These are phyloP conservation scores for Aspergillus awamori DNA, from an alignment of 2,329 filamentous ascomycete species.

Conservation along the genomic window DNA sequence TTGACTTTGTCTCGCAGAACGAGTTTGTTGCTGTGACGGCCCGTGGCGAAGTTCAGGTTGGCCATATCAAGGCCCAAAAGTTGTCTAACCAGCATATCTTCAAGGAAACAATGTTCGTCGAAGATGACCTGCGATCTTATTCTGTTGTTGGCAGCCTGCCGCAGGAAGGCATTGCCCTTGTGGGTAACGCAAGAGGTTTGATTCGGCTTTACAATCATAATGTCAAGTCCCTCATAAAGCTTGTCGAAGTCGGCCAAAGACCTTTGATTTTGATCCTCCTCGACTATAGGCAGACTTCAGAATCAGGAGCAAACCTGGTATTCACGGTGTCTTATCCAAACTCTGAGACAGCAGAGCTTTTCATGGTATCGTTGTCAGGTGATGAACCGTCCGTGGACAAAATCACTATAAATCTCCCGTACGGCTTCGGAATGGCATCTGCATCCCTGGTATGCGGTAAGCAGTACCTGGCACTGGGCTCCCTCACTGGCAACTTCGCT, in stretches of 20 bases:
- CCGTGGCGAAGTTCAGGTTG: conserved; percentile 37
- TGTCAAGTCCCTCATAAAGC: conserved; percentile 29
- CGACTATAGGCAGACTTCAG: conserved; percentile 16
- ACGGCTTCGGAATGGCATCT: conserved; percentile 57
- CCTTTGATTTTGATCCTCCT: conserved; percentile 35
- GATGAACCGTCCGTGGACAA: conserved; percentile 44
- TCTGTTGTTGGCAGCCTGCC: conserved; percentile 35
- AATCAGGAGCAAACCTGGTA: conserved; percentile 18
- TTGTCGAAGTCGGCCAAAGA: conserved; percentile 31
- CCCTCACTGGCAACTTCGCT: conserved; percentile 58
- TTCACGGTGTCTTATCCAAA: conserved; percentile 34
- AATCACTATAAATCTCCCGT: conserved; percentile 37
- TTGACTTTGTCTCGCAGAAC: conserved; percentile 39
- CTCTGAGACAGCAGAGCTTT: conserved; percentile 33
- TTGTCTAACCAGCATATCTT: conserved; percentile 13
- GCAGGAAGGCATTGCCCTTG: conserved; percentile 35
- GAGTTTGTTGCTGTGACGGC: conserved; percentile 36
- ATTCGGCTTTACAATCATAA: conserved; percentile 40
- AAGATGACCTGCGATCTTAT: conserved; percentile 36
- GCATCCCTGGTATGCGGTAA: conserved; percentile 41
- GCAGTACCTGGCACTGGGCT: conserved; percentile 56
- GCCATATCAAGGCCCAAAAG: conserved; percentile 23
- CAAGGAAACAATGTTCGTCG: conserved; percentile 30
- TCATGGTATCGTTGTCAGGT: conserved; percentile 24
- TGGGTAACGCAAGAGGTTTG: conserved; percentile 37